Evolutionary conservation across 164 flowering plant genomes (phyloP).

Genomic region (Nymphaea thermarum): DNA sequence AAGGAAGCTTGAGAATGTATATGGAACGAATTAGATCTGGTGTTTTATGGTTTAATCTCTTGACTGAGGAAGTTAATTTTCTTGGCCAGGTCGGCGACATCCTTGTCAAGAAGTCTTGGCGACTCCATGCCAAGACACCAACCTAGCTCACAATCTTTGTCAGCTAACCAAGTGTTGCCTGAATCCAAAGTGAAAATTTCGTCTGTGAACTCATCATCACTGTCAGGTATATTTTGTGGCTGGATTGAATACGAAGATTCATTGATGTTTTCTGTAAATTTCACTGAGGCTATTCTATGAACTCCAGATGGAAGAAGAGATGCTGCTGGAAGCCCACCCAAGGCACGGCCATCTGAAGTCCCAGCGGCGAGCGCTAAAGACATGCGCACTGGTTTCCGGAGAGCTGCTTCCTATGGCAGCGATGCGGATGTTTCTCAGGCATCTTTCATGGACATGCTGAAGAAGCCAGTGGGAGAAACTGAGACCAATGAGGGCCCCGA

Average conservation of each 20-base stretch:
- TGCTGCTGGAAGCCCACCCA: neutral
- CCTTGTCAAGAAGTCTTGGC: neutral
- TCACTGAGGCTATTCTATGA: neutral
- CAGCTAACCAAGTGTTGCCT: neutral
- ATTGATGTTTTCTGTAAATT: neutral
- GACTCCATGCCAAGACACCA: neutral
- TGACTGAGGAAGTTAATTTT: neutral
- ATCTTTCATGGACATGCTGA: slow-evolving; percentile 72
- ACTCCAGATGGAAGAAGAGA: neutral
- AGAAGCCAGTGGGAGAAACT: slow-evolving; percentile 22
- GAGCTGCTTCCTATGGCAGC: slow-evolving; percentile 25
- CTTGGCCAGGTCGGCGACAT: neutral
- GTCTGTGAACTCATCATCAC: neutral
- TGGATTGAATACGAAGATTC: neutral
- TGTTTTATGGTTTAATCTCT: too few species aligned
- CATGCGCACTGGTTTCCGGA: slow-evolving; percentile 28
- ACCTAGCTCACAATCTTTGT: neutral
- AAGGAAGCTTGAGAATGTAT: too few species aligned
- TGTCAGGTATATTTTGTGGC: neutral
- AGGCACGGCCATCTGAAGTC: slow-evolving; percentile 10
- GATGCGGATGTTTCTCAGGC: slow-evolving; percentile 57
- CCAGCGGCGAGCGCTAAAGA: slow-evolving; percentile 38
- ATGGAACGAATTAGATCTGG: too few species aligned
- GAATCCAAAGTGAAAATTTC: neutral
- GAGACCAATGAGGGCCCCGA: slow-evolving; percentile 14